Evolutionary conservation across 352 stramenopile species (phyloP).

Genomic region (Peronospora belbahrii): DNA sequence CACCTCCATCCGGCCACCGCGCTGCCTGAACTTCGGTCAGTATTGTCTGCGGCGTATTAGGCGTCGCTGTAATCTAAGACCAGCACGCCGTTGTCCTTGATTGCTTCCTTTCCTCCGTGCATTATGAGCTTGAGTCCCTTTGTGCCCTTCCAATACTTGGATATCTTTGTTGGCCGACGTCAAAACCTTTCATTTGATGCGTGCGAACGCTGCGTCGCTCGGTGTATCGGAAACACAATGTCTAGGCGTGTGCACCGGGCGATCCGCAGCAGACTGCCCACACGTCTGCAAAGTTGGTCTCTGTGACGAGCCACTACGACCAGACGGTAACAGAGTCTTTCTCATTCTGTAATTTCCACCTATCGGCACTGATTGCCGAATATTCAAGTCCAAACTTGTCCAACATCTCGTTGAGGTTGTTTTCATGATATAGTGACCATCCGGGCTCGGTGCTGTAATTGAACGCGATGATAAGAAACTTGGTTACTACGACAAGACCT

Average conservation of each 20-base stretch:
- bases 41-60: slow-evolving; percentile 16
- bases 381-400: neutral
- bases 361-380: neutral
- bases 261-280: slow-evolving; percentile 30
- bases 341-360: neutral
- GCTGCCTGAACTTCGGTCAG: slow-evolving; percentile 14
- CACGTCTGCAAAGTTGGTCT: slow-evolving; percentile 22
- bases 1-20: slow-evolving; percentile 8
- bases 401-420: neutral
- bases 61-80: slow-evolving; percentile 17
- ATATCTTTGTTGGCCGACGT: slow-evolving; percentile 11
- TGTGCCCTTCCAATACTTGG: slow-evolving; percentile 19
- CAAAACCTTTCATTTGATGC: neutral
- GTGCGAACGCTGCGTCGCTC: slow-evolving; percentile 11
- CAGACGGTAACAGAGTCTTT: slow-evolving; percentile 1
- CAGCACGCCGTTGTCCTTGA: neutral
- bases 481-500: slow-evolving; percentile 4
- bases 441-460: neutral
- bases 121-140: slow-evolving; percentile 12
- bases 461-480: slow-evolving; percentile 7
- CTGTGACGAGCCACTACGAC: neutral
- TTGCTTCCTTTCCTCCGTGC: neutral
- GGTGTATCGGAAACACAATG: slow-evolving; percentile 22
- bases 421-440: neutral
- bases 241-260: slow-evolving; percentile 24